Evolutionary conservation across 495 filamentous ascomycete genomes (phyloP).

Genomic region (Penicillium ucsense): DNA sequence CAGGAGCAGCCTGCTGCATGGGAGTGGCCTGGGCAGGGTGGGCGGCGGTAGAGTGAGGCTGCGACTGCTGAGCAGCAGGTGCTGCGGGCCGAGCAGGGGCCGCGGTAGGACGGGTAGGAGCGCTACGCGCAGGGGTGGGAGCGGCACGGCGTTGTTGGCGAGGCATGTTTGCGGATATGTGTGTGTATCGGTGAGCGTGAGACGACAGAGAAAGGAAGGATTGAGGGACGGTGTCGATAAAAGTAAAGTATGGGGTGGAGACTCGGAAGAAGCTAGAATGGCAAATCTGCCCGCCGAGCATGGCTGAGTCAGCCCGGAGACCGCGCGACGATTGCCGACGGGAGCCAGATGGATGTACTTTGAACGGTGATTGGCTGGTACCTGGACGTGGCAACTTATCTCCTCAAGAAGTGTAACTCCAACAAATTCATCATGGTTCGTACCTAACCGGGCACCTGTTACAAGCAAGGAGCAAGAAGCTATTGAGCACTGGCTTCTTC

Average conservation of each 20-base stretch:
- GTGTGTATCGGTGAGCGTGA: conserved; percentile 5
- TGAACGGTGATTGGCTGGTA: not conserved
- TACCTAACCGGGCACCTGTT: not conserved
- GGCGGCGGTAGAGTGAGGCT: conserved; percentile 59
- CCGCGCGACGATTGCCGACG: conserved; percentile 9
- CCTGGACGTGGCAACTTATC: not conserved
- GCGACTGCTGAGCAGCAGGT: conserved; percentile 39
- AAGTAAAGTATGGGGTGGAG: conserved; percentile 6
- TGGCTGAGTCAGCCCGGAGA: conserved; percentile 14
- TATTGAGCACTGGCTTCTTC: too few relatives aligned
- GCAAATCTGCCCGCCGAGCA: conserved; percentile 4
- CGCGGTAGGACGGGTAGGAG: conserved; percentile 57
- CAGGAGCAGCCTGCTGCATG: conserved; percentile 27
- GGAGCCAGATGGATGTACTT: not conserved
- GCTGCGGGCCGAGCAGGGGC: conserved; percentile 47
- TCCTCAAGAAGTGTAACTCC: too few relatives aligned
- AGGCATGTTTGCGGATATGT: conserved; percentile 50
- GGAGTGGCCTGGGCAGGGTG: conserved; percentile 41
- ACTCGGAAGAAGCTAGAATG: conserved; percentile 23
- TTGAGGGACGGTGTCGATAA: conserved; percentile 4
- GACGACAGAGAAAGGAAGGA: not conserved
- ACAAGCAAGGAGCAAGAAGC: not conserved
- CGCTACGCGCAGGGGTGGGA: conserved; percentile 45
- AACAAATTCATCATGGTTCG: too few relatives aligned
- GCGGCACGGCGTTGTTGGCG: conserved; percentile 62